Base-by-base conservation (phyloP, 2,329 filamentous ascomycete species). In the Sarocladium kiliense region DNA sequence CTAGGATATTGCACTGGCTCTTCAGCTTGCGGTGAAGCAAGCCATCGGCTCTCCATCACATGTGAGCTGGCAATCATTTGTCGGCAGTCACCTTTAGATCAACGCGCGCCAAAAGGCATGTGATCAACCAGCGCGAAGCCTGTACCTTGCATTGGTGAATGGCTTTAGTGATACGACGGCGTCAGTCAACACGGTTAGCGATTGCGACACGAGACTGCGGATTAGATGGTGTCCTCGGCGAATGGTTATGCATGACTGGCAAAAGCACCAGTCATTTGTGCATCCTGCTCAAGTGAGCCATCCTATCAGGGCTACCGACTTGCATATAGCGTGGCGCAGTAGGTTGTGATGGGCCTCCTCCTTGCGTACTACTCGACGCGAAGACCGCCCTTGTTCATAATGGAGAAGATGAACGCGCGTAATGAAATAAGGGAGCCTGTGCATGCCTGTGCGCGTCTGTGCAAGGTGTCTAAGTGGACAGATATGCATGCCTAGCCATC, bases 391-490 rank as follows among this genome's bases (percentile, higher is more conserved):
- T 27, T 47, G 4, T 47, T 47, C 44, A 47, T 36, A 32, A 49
- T 49, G 58, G 58, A 59, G 54, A 55, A 56, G 55, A 19, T 54
- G 59, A 56, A 58, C 60, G 47, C 47, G 47, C 47, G 47, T 51
- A 47, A 51, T 51, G 47, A 51, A 25, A 51, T 16, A 27, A 36
- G 27, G 47, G 47, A 51, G 47, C 47, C 58, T 57, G 56, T 64
- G 61, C 67, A 67, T 67, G 63, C 61, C 58, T 63, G 63, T 62
- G 64, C 65, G 64, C 63, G 66, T 34, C 47, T 51, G 47, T 51
- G 47, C 47, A 51, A 51, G 44, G 27, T 21, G n/a, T n/a, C 47
- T 23, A 36, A 51, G 47, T 51, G 47, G 47, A 51, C 47, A 51
- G 47, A 34, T 51, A 23, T 51, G 47, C 47, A 51, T 36, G 47